Evolutionary conservation across 192 early-diverging fungal genomes (phyloP), one percentile per base, ranked within the genome.

Genomic region (Mortierella alpina): DNA sequence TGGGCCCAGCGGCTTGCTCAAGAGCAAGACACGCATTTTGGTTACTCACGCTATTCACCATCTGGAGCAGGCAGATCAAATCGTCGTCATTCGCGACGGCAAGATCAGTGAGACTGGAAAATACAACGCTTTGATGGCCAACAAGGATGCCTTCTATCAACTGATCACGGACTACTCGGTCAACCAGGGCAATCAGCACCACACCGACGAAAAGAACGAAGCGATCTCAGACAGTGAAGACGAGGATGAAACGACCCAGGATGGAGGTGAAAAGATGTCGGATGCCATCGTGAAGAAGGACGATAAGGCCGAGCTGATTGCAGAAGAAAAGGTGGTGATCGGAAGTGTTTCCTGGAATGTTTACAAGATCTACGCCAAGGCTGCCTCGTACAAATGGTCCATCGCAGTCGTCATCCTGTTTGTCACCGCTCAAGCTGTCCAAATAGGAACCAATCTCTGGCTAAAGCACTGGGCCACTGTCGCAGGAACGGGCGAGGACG

Each of bases 1-100:
- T 59, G 96, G 96, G 13, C 92, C 94, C 23, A 78, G 87, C 8
- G 96, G 96, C 44, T 63, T 97, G 51, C 86, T 98, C 15, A 88
- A 90, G 56, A 85, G 87, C 57, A 95, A 96, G 71, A 86, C 91
- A 39, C 88, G 96, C 14, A 75, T 99, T 41, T 86, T 96, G 42
- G 95, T 95, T 15, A 95, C 95, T 17, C 92, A 93, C 63, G 91
- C 90, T 14, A 92, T 98, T 57, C 91, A 92, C 48, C 92, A 93
- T 59, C 62, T 98, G 18, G 89, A 87, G 56, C 85, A 89, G 48
- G 79, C 85, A 0, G 91, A 96, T 57, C 80, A 84, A 15, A 86
- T 96, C 13, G 69, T 95, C 56, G 83, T 95, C 72, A 74, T 99
- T 47, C 83, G 83, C 52, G 88, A 95, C 14, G 96, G 96, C 7